These are phyloP conservation scores for Rossbeevera mucosa DNA, from an alignment of 768 basidiomycete species.

Conservation along the genomic window DNA sequence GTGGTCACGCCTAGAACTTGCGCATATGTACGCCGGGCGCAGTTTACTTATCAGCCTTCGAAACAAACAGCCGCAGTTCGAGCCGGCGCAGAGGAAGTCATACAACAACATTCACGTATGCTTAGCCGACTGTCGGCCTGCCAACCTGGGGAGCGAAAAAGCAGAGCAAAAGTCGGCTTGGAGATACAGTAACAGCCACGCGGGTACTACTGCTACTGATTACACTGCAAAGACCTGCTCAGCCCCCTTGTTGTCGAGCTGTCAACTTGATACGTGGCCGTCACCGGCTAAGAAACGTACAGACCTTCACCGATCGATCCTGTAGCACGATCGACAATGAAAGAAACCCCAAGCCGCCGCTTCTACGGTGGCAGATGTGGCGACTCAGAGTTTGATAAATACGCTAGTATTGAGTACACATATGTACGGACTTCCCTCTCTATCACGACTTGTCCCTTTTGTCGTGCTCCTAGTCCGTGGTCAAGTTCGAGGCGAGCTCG, in stretches of 20 bases:
- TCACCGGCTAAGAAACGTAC: background rate
- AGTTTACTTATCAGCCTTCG: background rate
- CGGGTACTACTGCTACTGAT: background rate
- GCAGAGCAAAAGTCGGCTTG: background rate
- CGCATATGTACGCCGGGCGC: background rate
- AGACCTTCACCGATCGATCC: constrained; percentile 11
- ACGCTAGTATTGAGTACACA: constrained; percentile 17
- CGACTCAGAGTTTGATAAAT: constrained; percentile 16
- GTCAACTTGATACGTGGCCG: background rate
- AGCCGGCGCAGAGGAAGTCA: background rate
- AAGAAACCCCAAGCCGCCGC: background rate
- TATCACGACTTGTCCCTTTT: background rate
- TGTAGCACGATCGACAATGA: background rate
- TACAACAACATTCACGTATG: background rate
- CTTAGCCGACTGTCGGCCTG: background rate
- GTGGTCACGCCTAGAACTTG: background rate
- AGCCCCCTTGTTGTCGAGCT: background rate
- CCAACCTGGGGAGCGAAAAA: background rate
- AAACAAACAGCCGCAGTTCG: background rate
- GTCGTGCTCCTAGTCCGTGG: constrained; percentile 3
- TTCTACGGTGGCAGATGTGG: constrained; percentile 4
- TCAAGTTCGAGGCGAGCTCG: background rate
- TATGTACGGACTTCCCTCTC: constrained; percentile 11
- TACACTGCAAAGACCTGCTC: background rate
- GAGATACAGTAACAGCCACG: background rate